Conservation (phyloP, 1,284 basidiomycete species). For the Heterobasidion occidentale region DNA sequence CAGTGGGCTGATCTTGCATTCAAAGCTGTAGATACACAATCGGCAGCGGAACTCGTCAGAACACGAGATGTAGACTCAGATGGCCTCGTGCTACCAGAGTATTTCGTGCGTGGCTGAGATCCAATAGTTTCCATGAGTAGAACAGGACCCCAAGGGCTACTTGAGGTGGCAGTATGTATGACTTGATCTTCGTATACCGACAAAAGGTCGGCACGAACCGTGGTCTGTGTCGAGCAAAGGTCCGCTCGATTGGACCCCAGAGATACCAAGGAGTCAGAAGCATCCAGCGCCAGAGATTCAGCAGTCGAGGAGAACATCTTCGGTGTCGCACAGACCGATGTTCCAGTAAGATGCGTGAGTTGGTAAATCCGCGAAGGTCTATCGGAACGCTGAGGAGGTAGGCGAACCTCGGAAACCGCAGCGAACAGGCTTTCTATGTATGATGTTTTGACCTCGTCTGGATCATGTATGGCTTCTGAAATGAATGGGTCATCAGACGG, state of each 20-base stretch:
- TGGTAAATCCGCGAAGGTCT: neutral
- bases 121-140: neutral
- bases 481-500: neutral
- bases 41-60: neutral
- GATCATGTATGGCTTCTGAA: neutral
- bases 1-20: too few relatives aligned
- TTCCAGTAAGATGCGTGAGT: neutral
- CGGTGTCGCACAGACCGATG: neutral
- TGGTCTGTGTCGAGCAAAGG: neutral
- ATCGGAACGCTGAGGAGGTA: neutral
- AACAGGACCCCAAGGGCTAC: neutral
- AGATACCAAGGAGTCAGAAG: neutral
- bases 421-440: neutral
- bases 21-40: neutral
- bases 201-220: neutral
- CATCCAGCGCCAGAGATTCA: neutral
- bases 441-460: neutral
- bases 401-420: neutral
- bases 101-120: neutral
- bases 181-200: neutral
- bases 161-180: neutral
- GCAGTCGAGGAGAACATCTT: neutral
- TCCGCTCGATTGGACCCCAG: neutral
- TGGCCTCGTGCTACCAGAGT: neutral
- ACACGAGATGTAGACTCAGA: neutral